Evolutionary conservation across 1,284 basidiomycete genomes (phyloP).

Genomic region (Xerocomus minutiporus): DNA sequence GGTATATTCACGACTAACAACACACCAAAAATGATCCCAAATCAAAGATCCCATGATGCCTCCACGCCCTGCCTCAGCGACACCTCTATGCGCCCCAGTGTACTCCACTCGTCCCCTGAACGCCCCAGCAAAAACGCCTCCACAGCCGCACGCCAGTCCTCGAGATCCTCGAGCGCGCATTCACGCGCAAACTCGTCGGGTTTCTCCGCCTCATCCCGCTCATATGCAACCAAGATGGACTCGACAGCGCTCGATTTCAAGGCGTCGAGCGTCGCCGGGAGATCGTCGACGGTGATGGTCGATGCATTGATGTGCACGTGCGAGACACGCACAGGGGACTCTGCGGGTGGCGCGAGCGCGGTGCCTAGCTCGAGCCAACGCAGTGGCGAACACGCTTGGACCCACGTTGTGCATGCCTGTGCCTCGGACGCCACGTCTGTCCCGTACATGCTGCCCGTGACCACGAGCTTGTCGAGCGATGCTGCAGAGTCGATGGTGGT

Average conservation of each 20-base stretch:
- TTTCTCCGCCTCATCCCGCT: constrained; percentile 5
- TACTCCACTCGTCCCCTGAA: constrained; percentile 15
- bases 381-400: constrained; percentile 24
- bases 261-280: constrained; percentile 19
- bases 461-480: constrained; percentile 19
- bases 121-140: constrained; percentile 20
- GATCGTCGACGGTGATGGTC: constrained; percentile 22
- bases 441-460: constrained; percentile 33
- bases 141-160: constrained; percentile 23
- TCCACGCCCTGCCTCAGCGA: constrained; percentile 14
- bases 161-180: constrained; percentile 32
- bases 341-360: constrained; percentile 15
- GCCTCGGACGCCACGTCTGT: constrained; percentile 17
- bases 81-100: constrained; percentile 15
- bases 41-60: constrained; percentile 23
- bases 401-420: constrained; percentile 26
- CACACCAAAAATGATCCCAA: neutral
- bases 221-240: constrained; percentile 25
- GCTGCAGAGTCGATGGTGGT: constrained; percentile 13
- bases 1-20: neutral
- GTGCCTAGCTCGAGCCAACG: constrained; percentile 21
- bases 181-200: constrained; percentile 27
- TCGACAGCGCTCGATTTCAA: constrained; percentile 18
- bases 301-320: constrained; percentile 29
- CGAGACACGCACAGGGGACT: constrained; percentile 10